phyloP scores from a whole-genome alignment of 441 rosid genomes.

The Erodium chrysanthum region DNA sequence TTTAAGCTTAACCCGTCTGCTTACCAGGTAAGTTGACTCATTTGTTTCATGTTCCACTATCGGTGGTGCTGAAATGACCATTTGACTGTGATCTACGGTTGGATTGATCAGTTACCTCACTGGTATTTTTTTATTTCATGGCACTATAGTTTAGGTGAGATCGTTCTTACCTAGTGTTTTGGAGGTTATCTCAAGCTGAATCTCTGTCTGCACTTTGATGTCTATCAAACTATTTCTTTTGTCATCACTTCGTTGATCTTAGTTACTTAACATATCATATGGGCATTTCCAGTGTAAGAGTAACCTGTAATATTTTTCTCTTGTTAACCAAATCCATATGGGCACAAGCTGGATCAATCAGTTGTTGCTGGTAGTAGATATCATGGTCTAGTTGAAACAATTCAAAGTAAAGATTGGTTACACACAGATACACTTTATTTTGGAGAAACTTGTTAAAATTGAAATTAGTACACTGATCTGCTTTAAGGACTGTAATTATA shows the following conservation, averaged over 20 bases:
- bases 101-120: neutral
- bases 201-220: neutral
- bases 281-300: neutral
- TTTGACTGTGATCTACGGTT: neutral
- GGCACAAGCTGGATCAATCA: neutral
- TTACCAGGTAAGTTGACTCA: slow-evolving; percentile 50
- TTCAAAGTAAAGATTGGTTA: neutral
- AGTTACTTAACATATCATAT: neutral
- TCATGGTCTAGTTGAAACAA: neutral
- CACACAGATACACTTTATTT: neutral
- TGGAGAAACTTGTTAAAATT: neutral
- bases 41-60: slow-evolving; percentile 15
- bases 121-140: neutral
- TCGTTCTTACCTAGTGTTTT: neutral
- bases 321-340: neutral
- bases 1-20: slow-evolving; percentile 82
- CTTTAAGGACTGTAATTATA: neutral
- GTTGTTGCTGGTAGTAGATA: slow-evolving; percentile 8
- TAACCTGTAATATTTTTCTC: neutral
- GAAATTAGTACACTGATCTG: neutral
- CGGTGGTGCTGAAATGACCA: slow-evolving; percentile 6
- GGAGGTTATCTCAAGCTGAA: neutral
- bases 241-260: neutral
- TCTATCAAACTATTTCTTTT: neutral
- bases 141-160: neutral